Evolutionary conservation across 139 green algal species (phyloP).

Genomic region (Coccomyxa sp.): DNA sequence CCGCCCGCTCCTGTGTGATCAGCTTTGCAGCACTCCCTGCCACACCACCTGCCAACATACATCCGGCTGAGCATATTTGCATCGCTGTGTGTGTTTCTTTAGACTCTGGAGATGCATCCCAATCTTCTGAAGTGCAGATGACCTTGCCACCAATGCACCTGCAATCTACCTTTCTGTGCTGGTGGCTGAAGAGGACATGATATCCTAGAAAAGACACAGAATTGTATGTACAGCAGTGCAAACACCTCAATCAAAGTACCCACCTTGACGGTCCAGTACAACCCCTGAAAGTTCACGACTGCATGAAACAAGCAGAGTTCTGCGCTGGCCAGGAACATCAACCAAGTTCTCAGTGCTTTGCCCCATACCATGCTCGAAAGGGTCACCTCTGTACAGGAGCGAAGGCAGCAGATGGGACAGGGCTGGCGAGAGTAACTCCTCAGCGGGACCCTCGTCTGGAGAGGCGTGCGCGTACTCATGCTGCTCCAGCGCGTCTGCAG

Average conservation of each 20-base stretch:
- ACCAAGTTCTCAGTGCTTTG: not conserved
- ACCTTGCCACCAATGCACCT: not conserved
- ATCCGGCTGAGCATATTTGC: too few species aligned
- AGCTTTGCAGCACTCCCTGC: not conserved
- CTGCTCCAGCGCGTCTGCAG: conserved; percentile 3
- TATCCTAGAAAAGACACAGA: not conserved
- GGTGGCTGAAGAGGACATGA: not conserved
- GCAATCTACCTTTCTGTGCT: not conserved
- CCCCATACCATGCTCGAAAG: not conserved
- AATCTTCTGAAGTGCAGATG: not conserved
- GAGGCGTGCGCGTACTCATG: too few species aligned
- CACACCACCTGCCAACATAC: not conserved
- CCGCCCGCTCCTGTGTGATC: not conserved
- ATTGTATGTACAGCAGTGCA: not conserved
- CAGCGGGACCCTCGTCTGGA: not conserved
- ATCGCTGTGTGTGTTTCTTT: not conserved
- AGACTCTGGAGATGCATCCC: not conserved
- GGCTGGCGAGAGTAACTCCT: not conserved
- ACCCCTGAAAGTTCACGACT: too few species aligned
- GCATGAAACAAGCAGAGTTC: too few species aligned
- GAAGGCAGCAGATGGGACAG: not conserved
- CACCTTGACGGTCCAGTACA: too few species aligned
- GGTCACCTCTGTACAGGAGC: not conserved
- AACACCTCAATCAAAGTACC: too few species aligned
- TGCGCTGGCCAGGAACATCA: not conserved